These are phyloP conservation scores for Calonectria naviculata DNA, from an alignment of 2,329 filamentous ascomycete species.

Conservation along the genomic window DNA sequence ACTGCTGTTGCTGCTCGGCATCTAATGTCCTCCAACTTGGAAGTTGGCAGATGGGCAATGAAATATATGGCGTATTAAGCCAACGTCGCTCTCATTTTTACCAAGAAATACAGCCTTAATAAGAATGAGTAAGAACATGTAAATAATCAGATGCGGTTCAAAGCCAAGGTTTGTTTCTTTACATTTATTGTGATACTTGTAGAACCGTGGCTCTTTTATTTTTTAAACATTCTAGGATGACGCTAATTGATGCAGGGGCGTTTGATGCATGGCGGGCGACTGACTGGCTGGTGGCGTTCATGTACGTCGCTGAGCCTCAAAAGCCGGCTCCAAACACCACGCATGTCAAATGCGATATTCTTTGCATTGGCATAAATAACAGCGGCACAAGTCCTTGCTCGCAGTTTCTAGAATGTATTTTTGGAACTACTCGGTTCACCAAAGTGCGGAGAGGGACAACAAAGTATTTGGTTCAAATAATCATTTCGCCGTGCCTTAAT, in stretches of 20 bases:
- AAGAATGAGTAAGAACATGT: no score
- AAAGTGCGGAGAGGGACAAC: neutral
- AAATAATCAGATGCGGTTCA: no score
- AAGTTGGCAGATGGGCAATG: no score
- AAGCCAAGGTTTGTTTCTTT: no score
- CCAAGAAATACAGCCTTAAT: no score
- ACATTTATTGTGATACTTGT: no score
- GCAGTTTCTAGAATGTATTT: no score
- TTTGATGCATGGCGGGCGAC: neutral
- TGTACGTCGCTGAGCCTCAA: neutral
- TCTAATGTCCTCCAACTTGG: no score
- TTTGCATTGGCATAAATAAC: neutral
- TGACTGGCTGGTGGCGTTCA: neutral
- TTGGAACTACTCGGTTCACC: neutral
- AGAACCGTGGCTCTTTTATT: no score
- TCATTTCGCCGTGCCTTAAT: slow-evolving; percentile 44
- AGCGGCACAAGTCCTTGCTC: neutral
- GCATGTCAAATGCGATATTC: neutral
- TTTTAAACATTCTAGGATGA: neutral
- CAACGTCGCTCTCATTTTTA: no score
- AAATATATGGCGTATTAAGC: no score
- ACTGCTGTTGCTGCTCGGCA: no score
- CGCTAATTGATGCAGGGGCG: neutral
- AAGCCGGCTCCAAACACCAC: neutral
- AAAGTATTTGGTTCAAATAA: slow-evolving; percentile 34